These are phyloP conservation scores for Boechera retrofracta DNA, from an alignment of 345 rosid species.

Conservation along the genomic window DNA sequence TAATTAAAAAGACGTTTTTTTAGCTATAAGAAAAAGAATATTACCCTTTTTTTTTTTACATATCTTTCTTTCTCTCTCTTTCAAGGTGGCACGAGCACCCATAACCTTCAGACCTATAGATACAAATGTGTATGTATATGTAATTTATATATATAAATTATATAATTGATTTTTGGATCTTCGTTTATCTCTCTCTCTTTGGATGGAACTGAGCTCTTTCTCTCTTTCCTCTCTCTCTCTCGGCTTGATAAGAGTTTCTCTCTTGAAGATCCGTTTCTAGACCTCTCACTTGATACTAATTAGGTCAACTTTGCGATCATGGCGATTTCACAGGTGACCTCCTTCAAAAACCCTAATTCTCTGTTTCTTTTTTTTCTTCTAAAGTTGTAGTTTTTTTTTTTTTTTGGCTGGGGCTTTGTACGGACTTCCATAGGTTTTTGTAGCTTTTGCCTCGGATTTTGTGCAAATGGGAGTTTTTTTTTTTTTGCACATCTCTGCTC, in stretches of 20 bases:
- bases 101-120: slow-evolving; percentile 38
- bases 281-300: slow-evolving; percentile 14
- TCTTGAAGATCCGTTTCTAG: slow-evolving; percentile 34
- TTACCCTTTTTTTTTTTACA: slow-evolving; percentile 7
- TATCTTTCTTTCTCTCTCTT: not conserved
- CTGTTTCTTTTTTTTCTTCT: not conserved
- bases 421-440: slow-evolving; percentile 15
- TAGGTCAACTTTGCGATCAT: slow-evolving; percentile 34
- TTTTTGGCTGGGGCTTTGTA: not conserved
- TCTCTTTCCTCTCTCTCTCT: slow-evolving; percentile 22
- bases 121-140: slow-evolving; percentile 28
- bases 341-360: slow-evolving; percentile 48
- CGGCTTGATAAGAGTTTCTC: slow-evolving; percentile 35
- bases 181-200: slow-evolving; percentile 29
- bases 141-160: slow-evolving; percentile 30
- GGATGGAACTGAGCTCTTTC: slow-evolving; percentile 40
- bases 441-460: slow-evolving; percentile 36
- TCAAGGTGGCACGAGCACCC: slow-evolving; percentile 50
- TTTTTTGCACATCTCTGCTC: not conserved
- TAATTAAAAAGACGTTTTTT: slow-evolving; percentile 37
- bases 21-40: slow-evolving; percentile 22
- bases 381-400: not conserved
- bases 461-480: slow-evolving; percentile 26
- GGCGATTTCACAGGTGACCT: slow-evolving; percentile 39
- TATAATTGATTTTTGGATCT: slow-evolving; percentile 40